Evolutionary conservation across 2,329 filamentous ascomycete genomes (phyloP), one percentile per base, ranked within the genome.

Genomic region (Epichloe hybrida): DNA sequence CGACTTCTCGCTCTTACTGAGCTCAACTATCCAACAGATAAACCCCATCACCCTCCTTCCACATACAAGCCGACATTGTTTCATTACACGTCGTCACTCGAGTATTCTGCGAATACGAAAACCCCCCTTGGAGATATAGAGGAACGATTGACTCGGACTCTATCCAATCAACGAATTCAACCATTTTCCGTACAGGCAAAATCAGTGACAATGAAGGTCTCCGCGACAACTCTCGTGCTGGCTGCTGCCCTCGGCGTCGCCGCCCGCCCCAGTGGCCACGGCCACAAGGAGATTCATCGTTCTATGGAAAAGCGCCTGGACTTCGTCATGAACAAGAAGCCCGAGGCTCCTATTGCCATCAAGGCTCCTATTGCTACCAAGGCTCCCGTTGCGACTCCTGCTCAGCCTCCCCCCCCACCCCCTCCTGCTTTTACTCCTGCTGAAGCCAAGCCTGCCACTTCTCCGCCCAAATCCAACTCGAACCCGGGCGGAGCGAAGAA

Each of bases 231-330:
- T 42, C 45, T 70, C 50, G 36, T 69, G 52, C 59, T 71, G 51
- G 64, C 67, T 54, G 65, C 68, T 56, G 69, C 67, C 61, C 57
- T 71, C 46, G 67, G 69, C 58, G 70, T 61, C 51, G 62, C 67
- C 53, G 69, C 69, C 50, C 67, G 66, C 60, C 70, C 70, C 52
- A 69, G 66, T 53, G 61, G 62, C 49, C 64, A 66, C 52, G 61
- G 57, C 39, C 69, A 71, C 61, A 55, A 59, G 53, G 61, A 66
- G 54, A 56, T 59, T 47, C 60, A 67, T 58, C 62, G 63, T 51
- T 62, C 64, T 51, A 21, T 61, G 48, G 58, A 61, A 48, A 58
- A 56, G 49, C 62, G 62, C 50, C 55, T 56, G 49, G 62, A 67
- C 48, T 69, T 65, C 50, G 61, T 67, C 58, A 60, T 63, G 54